Evolutionary conservation across 2,329 filamentous ascomycete genomes (phyloP).

Genomic region (Diaporthe longicolla): DNA sequence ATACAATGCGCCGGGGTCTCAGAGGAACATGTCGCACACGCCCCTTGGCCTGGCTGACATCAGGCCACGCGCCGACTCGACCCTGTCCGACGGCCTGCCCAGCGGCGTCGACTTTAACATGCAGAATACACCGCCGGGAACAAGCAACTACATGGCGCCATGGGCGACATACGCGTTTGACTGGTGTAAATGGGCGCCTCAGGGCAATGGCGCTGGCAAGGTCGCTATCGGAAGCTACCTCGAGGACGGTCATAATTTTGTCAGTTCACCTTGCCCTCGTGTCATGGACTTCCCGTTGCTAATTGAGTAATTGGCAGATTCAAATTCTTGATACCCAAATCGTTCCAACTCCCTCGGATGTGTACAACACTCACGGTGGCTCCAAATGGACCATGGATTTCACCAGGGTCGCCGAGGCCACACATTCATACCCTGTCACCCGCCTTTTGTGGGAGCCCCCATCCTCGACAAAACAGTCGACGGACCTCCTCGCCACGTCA

Average conservation of each 20-base stretch:
- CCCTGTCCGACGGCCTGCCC: slow-evolving; percentile 78
- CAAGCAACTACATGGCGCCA: slow-evolving; percentile 93
- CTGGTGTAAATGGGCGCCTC: slow-evolving; percentile 98
- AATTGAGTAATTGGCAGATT: slow-evolving; percentile 70
- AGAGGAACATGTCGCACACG: slow-evolving; percentile 81
- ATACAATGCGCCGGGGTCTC: slow-evolving; percentile 70
- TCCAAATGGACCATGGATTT: slow-evolving; percentile 88
- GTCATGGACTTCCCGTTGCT: background rate
- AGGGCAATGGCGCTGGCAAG: slow-evolving; percentile 86
- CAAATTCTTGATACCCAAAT: slow-evolving; percentile 96
- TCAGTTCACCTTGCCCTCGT: slow-evolving; percentile 59
- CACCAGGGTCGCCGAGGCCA: slow-evolving; percentile 93
- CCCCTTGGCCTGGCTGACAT: slow-evolving; percentile 94
- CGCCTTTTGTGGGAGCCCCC: slow-evolving; percentile 96
- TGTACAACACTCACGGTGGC: slow-evolving; percentile 74
- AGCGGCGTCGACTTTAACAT: slow-evolving; percentile 76
- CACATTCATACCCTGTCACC: slow-evolving; percentile 97
- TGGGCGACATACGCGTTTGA: slow-evolving; percentile 98
- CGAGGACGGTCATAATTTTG: slow-evolving; percentile 98
- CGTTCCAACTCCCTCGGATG: slow-evolving; percentile 76
- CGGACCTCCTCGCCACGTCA: slow-evolving; percentile 93
- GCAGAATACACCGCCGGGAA: slow-evolving; percentile 75
- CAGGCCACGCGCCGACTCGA: slow-evolving; percentile 86
- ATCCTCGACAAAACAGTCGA: slow-evolving; percentile 94
- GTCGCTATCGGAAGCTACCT: slow-evolving; percentile 95